Conservation (phyloP, 73 alveolate genomes). For the Paramecium sexaurelia region DNA sequence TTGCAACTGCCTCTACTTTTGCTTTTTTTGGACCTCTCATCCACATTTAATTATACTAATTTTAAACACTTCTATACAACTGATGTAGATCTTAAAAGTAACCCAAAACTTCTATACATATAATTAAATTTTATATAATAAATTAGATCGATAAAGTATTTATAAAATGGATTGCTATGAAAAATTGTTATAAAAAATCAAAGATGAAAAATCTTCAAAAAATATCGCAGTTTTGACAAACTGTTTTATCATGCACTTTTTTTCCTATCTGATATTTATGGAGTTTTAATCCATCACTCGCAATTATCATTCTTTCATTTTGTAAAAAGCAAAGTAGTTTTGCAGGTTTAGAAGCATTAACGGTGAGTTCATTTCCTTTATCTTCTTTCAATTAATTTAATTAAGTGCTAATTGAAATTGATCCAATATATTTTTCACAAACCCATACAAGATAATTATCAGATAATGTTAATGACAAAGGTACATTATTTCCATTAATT, state of each 20-base stretch:
- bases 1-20: slow-evolving; percentile 2
- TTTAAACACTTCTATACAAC: neutral
- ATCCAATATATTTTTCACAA: slow-evolving; percentile 23
- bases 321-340: neutral
- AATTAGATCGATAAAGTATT: slow-evolving; percentile 70
- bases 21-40: slow-evolving; percentile 58
- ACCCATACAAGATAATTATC: slow-evolving; percentile 30
- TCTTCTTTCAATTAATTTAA: neutral
- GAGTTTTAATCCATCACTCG: slow-evolving; percentile 1
- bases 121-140: neutral
- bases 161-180: neutral
- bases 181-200: neutral
- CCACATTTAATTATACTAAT: slow-evolving; percentile 6
- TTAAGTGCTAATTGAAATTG: neutral
- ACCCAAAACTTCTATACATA: slow-evolving; percentile 1
- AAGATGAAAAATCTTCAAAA: neutral
- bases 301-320: neutral
- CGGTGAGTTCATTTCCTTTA: neutral
- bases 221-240: neutral
- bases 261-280: neutral
- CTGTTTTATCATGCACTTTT: neutral
- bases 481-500: slow-evolving; percentile 4
- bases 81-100: neutral
- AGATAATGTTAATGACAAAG: neutral
- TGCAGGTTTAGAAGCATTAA: slow-evolving; percentile 15